Conservation (phyloP, 306 rosid species). For the Prunus mira region DNA sequence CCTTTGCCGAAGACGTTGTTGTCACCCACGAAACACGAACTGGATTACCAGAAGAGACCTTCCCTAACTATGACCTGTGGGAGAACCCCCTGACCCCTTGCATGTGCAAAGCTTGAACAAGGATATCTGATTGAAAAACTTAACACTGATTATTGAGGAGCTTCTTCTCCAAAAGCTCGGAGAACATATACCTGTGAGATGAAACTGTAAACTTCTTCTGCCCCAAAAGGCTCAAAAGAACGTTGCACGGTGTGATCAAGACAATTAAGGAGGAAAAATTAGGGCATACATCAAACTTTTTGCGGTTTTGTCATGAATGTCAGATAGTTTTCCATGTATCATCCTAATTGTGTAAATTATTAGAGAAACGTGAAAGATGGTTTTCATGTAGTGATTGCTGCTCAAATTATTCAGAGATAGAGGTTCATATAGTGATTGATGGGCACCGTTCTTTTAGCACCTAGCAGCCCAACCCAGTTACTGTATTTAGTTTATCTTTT, state of each 20-base stretch:
- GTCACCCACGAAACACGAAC: slow-evolving; percentile 86
- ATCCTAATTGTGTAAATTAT: slow-evolving; percentile 42
- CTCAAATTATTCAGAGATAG: not conserved
- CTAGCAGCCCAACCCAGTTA: not conserved
- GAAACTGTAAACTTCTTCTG: not conserved
- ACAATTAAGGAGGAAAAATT: slow-evolving; percentile 18
- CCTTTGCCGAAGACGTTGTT: slow-evolving; percentile 88
- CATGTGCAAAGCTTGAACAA: slow-evolving; percentile 85
- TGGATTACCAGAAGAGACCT: slow-evolving; percentile 90
- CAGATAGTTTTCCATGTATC: slow-evolving; percentile 32
- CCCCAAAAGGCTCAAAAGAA: not conserved
- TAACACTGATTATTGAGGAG: slow-evolving; percentile 20
- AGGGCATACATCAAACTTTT: slow-evolving; percentile 18
- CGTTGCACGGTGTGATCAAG: slow-evolving; percentile 14
- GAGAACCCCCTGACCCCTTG: slow-evolving; percentile 97
- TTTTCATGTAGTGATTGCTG: not conserved
- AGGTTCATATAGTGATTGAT: too few species aligned
- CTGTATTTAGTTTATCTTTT: not conserved
- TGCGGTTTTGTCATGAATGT: slow-evolving; percentile 25
- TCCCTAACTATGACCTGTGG: slow-evolving; percentile 94
- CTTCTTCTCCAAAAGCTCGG: slow-evolving; percentile 25
- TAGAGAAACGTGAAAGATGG: slow-evolving; percentile 38
- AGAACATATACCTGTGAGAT: not conserved
- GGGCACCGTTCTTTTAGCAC: not conserved
- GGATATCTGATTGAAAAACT: slow-evolving; percentile 22